Evolutionary conservation across 768 basidiomycete species (phyloP), one percentile per base, ranked within the genome.

Genomic region (Suillus ampliporus): DNA sequence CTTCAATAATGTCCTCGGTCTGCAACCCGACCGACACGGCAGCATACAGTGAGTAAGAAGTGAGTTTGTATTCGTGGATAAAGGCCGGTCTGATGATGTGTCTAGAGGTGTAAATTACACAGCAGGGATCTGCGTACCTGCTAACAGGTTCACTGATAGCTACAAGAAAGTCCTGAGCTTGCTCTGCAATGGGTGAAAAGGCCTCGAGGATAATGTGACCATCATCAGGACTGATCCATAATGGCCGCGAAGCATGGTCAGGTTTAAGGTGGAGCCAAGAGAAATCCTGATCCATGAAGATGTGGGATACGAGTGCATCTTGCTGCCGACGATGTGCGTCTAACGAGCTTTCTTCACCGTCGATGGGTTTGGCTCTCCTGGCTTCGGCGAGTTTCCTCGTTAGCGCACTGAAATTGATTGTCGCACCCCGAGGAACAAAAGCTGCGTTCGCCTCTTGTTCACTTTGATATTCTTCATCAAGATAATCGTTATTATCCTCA

Each of bases 41-140:
- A 64, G 97, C 97, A 76, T 99, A 99, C 17, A 99, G 82, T 19
- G 97, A 99, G 77, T 99, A 97, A 50, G 95, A 91, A 61, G 97
- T 99, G 73, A 99, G 87, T 79, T 97, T 95, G 84, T 99, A 99
- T 82, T 99, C 97, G 80, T 99, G 97, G 65, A 99, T 96, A 79
- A 97, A 95, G 53, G 94, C 89, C 58, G 97, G 97, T 82, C 97
- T 97, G 67, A 34, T 44, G 61, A 66, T 64, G 46, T 51, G 44
- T 64, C 48, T 72, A 44, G 66, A 67, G 19, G 21, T 46, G 47
- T 62, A 61, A 77, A 64, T 72, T 78, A 80, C 78, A 64, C 56
- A 61, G 46, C 47, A 58, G 43, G 41, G 19, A 63, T 57, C 51
- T 70, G 82, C 92, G 77, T 77, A 97, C 95, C 95, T 90, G 84